Conservation (phyloP, 139 green algal species). For the Tetraselmis striata region DNA sequence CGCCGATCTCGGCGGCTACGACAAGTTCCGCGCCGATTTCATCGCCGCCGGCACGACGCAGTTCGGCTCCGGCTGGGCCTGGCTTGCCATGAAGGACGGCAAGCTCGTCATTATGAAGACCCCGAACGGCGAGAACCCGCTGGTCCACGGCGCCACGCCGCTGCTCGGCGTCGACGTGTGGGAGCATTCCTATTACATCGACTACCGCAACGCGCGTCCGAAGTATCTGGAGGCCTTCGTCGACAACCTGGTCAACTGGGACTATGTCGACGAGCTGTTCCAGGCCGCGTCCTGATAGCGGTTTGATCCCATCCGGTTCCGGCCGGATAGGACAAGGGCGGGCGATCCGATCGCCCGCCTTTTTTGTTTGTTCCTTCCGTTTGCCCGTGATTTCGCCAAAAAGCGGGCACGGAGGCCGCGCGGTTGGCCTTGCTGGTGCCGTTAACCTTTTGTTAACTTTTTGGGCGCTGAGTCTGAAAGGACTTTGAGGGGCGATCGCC, state of each 20-base stretch:
- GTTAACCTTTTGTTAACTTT: too few relatives aligned
- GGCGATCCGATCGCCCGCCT: too few relatives aligned
- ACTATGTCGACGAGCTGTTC: conserved; percentile 14
- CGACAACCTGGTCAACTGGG: conserved; percentile 29
- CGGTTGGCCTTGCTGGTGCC: too few relatives aligned
- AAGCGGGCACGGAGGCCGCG: too few relatives aligned
- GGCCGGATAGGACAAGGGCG: too few relatives aligned
- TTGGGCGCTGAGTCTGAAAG: too few relatives aligned
- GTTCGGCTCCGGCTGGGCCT: conserved; percentile 36
- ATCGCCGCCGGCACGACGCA: conserved; percentile 19
- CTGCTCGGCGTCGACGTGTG: conserved; percentile 31
- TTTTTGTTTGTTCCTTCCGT: too few relatives aligned
- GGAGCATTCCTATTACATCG: conserved; percentile 32
- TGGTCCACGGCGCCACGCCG: conserved; percentile 12
- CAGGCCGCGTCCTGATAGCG: too few relatives aligned
- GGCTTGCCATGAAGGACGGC: conserved; percentile 16
- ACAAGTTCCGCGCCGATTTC: conserved; percentile 28
- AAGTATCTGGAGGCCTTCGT: conserved; percentile 30
- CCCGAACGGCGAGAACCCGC: conserved; percentile 25
- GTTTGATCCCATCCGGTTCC: too few relatives aligned
- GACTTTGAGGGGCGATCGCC: too few relatives aligned
- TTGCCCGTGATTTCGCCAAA: too few relatives aligned
- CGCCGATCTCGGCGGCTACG: conserved; percentile 28
- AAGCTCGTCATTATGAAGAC: conserved; percentile 26
- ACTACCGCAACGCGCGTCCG: conserved; percentile 26